Evolutionary conservation across 192 early-diverging fungal genomes (phyloP).

Genomic region (Anaeromyces robustus): DNA sequence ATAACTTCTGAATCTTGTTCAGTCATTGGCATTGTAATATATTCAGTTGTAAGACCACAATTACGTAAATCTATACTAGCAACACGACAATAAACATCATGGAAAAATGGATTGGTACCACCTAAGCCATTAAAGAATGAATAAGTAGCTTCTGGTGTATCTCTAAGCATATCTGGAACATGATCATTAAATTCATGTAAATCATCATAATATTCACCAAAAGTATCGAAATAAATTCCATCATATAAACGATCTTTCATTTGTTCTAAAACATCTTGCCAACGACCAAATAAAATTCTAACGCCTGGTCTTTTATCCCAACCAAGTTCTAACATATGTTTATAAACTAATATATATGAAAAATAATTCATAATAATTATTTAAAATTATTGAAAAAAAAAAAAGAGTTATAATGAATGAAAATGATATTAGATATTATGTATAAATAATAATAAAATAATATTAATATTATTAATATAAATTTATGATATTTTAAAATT

Average conservation of each 20-base stretch:
- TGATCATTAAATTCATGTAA: conserved; percentile 46
- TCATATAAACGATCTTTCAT: conserved; percentile 69
- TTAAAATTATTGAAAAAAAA: no score
- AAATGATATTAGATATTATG: no score
- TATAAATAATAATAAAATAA: no score
- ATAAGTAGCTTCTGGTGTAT: conserved; percentile 59
- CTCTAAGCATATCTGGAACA: conserved; percentile 9
- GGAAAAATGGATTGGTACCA: conserved; percentile 87
- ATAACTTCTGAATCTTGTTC: conserved; percentile 57
- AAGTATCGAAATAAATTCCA: conserved; percentile 90
- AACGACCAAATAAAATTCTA: conserved; percentile 72
- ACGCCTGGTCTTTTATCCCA: conserved; percentile 53
- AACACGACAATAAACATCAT: conserved; percentile 83
- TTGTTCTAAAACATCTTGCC: conserved; percentile 50
- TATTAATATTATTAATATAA: no score
- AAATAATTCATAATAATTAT: no score
- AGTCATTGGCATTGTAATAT: conserved; percentile 56
- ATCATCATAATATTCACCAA: conserved; percentile 46
- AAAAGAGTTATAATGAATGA: no score
- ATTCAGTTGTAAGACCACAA: conserved; percentile 62
- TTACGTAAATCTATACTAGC: conserved; percentile 66
- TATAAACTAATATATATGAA: not conserved
- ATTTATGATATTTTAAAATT: no score
- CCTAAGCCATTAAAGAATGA: conserved; percentile 91
- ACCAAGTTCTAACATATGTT: not conserved